These are phyloP conservation scores for Echinosophora koreensis DNA, from an alignment of 306 rosid genomes.

Conservation along the genomic window DNA sequence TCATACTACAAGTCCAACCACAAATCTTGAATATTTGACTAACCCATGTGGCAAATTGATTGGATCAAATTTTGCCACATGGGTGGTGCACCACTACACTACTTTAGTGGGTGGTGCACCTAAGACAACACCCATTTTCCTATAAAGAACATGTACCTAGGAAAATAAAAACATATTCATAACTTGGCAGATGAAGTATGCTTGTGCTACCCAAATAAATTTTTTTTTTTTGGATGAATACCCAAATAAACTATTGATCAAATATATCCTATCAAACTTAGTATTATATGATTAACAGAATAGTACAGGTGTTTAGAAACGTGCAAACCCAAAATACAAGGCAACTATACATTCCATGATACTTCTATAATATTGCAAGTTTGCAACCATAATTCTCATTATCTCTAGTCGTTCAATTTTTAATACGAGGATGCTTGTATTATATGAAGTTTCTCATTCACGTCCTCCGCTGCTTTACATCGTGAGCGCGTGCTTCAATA, in stretches of 20 bases:
- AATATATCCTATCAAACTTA: slow-evolving; percentile 9
- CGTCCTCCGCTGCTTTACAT: slow-evolving; percentile 21
- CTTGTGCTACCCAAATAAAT: neutral
- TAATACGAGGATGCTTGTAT: slow-evolving; percentile 37
- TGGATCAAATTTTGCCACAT: too few relatives aligned
- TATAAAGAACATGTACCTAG: neutral
- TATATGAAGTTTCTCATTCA: slow-evolving; percentile 35
- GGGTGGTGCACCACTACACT: too few relatives aligned
- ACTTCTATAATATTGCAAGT: slow-evolving; percentile 46
- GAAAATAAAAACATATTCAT: neutral
- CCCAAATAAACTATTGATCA: neutral
- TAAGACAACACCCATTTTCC: too few relatives aligned
- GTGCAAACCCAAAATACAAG: slow-evolving; percentile 56
- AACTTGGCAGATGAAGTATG: slow-evolving; percentile 37
- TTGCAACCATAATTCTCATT: slow-evolving; percentile 45
- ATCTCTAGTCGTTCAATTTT: slow-evolving; percentile 36
- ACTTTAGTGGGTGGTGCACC: too few relatives aligned
- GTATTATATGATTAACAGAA: slow-evolving; percentile 21
- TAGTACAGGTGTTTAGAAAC: slow-evolving; percentile 41
- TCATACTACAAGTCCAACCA: too few relatives aligned
- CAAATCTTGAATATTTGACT: too few relatives aligned
- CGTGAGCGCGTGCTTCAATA: slow-evolving; percentile 42
- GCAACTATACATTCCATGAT: slow-evolving; percentile 54
- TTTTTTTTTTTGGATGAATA: too few relatives aligned
- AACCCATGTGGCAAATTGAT: too few relatives aligned